phyloP scores from a whole-genome alignment of 179 eudicot species.

The Corrigiola litoralis region DNA sequence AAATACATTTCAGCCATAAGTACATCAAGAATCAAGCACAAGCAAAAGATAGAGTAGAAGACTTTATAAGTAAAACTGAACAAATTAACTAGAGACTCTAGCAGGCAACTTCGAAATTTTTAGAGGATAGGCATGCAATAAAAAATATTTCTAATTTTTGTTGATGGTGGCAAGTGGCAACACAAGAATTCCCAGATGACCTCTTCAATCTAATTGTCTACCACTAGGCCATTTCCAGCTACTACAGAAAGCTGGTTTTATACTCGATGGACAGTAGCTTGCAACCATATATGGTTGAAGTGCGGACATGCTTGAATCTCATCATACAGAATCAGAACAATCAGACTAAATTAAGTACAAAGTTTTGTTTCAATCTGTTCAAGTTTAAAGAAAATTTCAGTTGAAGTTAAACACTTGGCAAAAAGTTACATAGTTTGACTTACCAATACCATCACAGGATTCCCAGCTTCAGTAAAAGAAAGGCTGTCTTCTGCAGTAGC shows the following conservation, averaged over 20 bases:
- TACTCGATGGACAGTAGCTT: not conserved
- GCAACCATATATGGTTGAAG: not conserved
- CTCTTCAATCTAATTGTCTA: not conserved
- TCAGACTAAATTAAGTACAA: not conserved
- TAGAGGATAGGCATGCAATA: not conserved
- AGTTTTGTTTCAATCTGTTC: not conserved
- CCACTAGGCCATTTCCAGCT: not conserved
- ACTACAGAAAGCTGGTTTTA: not conserved
- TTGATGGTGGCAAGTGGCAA: too few relatives aligned
- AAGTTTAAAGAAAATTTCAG: not conserved
- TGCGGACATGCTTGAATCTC: not conserved
- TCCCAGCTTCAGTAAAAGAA: conserved; percentile 89
- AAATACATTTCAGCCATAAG: conserved; percentile 19
- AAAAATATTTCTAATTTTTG: not conserved
- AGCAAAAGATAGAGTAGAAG: not conserved
- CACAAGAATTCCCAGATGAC: not conserved
- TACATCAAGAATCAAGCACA: not conserved
- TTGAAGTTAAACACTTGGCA: not conserved
- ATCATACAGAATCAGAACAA: not conserved
- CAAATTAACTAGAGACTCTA: not conserved
- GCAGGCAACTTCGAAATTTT: not conserved
- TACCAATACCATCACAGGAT: conserved; percentile 96
- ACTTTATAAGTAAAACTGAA: not conserved
- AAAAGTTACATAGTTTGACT: conserved; percentile 16
- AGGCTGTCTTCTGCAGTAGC: conserved; percentile 44